These are phyloP conservation scores for Syzygium oleosum DNA, from an alignment of 345 rosid species.

Conservation along the genomic window DNA sequence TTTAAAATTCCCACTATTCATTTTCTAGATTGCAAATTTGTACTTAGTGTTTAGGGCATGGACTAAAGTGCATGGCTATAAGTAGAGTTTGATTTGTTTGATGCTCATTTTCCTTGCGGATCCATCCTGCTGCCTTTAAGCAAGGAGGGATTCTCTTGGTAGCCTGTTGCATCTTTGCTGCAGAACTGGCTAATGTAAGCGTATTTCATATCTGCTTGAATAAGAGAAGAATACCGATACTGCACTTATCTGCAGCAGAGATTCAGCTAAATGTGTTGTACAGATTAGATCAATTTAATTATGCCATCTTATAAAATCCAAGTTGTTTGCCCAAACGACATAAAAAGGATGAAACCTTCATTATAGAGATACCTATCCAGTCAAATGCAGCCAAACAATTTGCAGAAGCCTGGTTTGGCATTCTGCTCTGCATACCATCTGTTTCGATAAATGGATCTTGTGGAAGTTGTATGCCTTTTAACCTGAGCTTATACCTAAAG, in stretches of 20 bases:
- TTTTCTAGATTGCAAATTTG: not conserved
- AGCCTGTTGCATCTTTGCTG: constrained; percentile 78
- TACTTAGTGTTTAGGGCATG: not conserved
- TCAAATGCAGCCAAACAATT: not conserved
- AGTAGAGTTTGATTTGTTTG: not conserved
- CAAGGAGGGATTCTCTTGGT: constrained; percentile 73
- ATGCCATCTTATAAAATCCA: not conserved
- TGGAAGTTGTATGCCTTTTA: not conserved
- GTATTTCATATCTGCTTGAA: not conserved
- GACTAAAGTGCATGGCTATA: not conserved
- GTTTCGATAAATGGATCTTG: not conserved
- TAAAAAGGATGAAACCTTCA: not conserved
- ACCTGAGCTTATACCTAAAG: not conserved
- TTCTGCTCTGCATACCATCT: not conserved
- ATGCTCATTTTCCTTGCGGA: constrained; percentile 21
- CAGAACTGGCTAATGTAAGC: constrained; percentile 77
- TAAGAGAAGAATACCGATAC: not conserved
- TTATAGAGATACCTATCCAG: not conserved
- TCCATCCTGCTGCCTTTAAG: constrained; percentile 78
- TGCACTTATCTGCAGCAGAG: not conserved
- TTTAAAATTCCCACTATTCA: too few relatives aligned
- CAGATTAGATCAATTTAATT: not conserved
- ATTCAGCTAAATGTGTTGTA: not conserved
- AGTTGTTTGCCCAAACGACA: not conserved
- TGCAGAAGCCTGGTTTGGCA: not conserved